Evolutionary conservation across 2,329 filamentous ascomycete genomes (phyloP), one percentile per base, ranked within the genome.

Genomic region (Furcasterigmium furcatum): DNA sequence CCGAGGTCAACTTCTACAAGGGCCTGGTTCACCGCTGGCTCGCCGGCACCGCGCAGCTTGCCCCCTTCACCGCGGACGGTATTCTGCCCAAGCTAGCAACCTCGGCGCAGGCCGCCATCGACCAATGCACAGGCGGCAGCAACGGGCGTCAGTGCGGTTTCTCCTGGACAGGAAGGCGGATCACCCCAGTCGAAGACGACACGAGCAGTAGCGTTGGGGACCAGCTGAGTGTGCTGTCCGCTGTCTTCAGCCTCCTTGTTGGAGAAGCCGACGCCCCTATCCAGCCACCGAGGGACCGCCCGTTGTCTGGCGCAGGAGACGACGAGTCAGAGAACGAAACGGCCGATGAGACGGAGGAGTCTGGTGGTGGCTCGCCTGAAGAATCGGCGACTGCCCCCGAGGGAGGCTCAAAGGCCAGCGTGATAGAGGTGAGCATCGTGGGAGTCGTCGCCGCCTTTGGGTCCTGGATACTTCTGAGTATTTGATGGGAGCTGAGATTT

Each of bases 1-100:
- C 68, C 18, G 83, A 86, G 54, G 77, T 83, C 60, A 67, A 71
- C 44, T 71, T 73, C 18, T 84, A 79, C 69, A 83, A 83, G 56
- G 77, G 76, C 9, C 72, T 77, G 38, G 62, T 82, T 20, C 66
- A 74, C 29, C 69, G 73, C 16, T 79, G 73, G 70, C 66, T 84
- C 49, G 72, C 72, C 3, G 62, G 68, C 14, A 70, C 73, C 2
- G 64, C 71, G 2, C 63, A 76, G 48, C 46, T 82, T 13, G 74
- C 76, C 1, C 78, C 79, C 0, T 73, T 67, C 41, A 72, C 70
- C 0, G 58, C 61, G 25, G 62, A 67, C 9, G 48, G 45, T 1
- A 74, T 83, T 48, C 60, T 70, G 51, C 59, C 70, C 2, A 68
- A 69, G 36, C 61, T 83, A 3, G 59, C 62, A 42, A 66, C 66